Conservation (phyloP, 2,329 filamentous ascomycete genomes). For the Aspergillus sp. region DNA sequence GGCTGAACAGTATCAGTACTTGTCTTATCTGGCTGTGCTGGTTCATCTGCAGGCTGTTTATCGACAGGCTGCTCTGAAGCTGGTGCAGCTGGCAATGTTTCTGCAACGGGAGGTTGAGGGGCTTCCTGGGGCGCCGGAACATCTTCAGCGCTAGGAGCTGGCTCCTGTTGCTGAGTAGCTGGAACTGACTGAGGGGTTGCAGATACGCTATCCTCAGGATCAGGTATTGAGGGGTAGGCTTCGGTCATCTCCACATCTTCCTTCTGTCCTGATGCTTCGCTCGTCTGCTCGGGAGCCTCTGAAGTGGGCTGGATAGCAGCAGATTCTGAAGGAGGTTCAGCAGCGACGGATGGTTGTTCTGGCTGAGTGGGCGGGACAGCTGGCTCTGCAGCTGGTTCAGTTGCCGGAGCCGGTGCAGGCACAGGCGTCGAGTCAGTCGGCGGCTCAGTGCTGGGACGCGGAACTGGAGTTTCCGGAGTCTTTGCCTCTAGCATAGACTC, state of each 20-base stretch:
- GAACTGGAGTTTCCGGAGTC: slow-evolving; percentile 42
- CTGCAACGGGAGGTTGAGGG: background rate
- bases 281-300: background rate
- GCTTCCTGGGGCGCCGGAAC: slow-evolving; percentile 9
- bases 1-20: slow-evolving; percentile 5
- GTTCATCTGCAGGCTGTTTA: slow-evolving; percentile 12
- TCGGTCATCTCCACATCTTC: slow-evolving; percentile 25
- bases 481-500: slow-evolving; percentile 51
- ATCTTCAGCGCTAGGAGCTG: background rate
- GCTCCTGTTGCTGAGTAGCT: background rate
- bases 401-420: slow-evolving; percentile 14
- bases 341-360: background rate
- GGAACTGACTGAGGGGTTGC: slow-evolving; percentile 2
- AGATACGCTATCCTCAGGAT: background rate
- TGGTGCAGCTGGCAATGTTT: background rate
- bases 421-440: slow-evolving; percentile 16
- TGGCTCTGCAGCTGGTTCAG: slow-evolving; percentile 15
- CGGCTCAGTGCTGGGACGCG: slow-evolving; percentile 29
- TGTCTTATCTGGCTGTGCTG: slow-evolving; percentile 11
- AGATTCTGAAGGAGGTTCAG: slow-evolving; percentile 4
- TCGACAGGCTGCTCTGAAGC: background rate
- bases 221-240: slow-evolving; percentile 6
- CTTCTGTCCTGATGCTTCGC: background rate
- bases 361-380: background rate
- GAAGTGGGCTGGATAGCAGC: slow-evolving; percentile 2